Evolutionary conservation across 805 yeast species (phyloP), one percentile per base, ranked within the genome.

Genomic region (Candida pini): DNA sequence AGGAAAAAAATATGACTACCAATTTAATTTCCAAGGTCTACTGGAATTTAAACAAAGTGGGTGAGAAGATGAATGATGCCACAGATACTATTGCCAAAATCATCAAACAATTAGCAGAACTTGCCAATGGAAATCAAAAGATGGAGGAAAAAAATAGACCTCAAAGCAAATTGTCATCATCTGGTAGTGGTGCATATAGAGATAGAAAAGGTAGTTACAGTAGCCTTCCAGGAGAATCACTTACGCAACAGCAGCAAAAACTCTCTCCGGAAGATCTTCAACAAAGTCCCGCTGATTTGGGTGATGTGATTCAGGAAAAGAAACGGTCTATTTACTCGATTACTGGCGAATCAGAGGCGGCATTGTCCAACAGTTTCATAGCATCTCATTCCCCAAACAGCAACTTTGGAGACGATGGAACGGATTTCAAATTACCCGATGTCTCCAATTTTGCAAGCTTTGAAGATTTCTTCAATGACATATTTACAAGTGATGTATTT

Each of bases 1-100:
- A 59, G n/a, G 67, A 68, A 37, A 64, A 62, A 35, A 63, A 63
- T 16, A 60, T 55, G 38, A 50, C 72, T 2, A 45, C 76, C 28
- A 70, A 60, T 40, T 48, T 73, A 9, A 72, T 77, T 28, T 66
- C 79, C 0, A 63, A 63, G 35, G 66, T 72, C 7, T 76, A 75
- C 41, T 76, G 81, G 81, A 76, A 72, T 42, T 52, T 76, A 40
- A 73, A 70, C 39, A 66, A 72, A 19, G 68, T 73, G 40, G 81
- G 81, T 2, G 78, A 73, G 38, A 66, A 66, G 36, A 63, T 65
- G 45, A 74, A 73, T 43, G 81, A 75, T 48, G 78, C 77, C 3
- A 74, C 80, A 0, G 78, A 71, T 37, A 73, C 77, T 5, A 76
- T 76, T 25, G 79, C 80, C 2, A 66, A 66, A 34, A 70, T 76